Evolutionary conservation across 495 filamentous ascomycete species (phyloP).

Genomic region (Tricharina praecox): DNA sequence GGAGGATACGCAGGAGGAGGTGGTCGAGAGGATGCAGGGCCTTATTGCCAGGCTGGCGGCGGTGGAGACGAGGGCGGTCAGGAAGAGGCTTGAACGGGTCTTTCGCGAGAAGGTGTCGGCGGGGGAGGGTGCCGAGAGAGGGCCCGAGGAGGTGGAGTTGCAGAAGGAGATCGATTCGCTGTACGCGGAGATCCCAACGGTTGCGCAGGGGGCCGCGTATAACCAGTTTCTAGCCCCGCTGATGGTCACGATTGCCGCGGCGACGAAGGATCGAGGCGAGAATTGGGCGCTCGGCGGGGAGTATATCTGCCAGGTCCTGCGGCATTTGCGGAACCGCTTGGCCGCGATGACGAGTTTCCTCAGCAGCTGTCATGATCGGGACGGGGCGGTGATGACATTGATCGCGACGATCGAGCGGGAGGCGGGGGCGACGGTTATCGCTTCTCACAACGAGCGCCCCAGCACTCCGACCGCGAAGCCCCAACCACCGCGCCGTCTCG

Average conservation of each 20-base stretch:
- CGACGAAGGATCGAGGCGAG: conserved; percentile 12
- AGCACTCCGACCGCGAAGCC: conserved; percentile 13
- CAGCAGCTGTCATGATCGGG: conserved; percentile 11
- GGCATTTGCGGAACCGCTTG: conserved; percentile 17
- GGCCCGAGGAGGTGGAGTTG: conserved; percentile 9
- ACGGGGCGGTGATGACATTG: conserved; percentile 15
- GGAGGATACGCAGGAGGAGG: conserved; percentile 9
- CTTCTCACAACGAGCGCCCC: conserved; percentile 5
- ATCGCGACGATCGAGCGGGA: conserved; percentile 21
- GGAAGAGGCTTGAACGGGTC: conserved; percentile 18
- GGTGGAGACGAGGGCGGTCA: conserved; percentile 17
- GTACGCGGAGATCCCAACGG: conserved; percentile 23
- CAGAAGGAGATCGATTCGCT: conserved; percentile 20
- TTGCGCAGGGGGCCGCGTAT: conserved; percentile 19
- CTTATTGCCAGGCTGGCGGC: conserved; percentile 18
- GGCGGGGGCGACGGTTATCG: conserved; percentile 8
- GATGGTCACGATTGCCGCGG: conserved; percentile 10
- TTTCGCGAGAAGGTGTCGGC: conserved; percentile 8
- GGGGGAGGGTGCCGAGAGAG: conserved; percentile 1
- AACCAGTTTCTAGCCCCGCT: conserved; percentile 21
- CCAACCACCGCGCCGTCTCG: conserved; percentile 5
- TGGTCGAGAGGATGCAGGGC: conserved; percentile 12
- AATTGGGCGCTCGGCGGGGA: conserved; percentile 14
- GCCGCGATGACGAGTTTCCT: conserved; percentile 11
- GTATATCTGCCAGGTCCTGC: conserved; percentile 18